Base-by-base conservation (phyloP, 176 grass and related monocot genomes). In the Luzula sylvatica region DNA sequence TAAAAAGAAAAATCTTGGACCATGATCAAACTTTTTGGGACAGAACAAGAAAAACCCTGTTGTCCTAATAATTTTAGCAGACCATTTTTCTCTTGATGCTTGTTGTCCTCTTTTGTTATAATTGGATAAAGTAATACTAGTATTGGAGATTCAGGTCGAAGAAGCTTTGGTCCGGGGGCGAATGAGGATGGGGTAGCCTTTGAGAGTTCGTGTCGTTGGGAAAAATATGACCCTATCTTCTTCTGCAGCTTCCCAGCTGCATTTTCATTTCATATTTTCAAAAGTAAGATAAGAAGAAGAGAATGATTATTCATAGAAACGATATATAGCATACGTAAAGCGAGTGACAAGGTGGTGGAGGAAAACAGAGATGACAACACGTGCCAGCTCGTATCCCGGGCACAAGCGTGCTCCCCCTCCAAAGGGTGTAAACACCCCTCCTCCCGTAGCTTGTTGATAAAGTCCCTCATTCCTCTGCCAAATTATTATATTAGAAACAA, bases 311-410 rank as follows among this genome's bases (percentile, higher is more conserved):
- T n/a, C 19, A 7, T 50, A 1, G 29, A 26, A 25, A 23, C 19
- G 15, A 73, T 18, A 14, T 15, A 48, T 30, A 56, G 21, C 46
- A 47, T 66, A 94, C 88, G 74, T 83, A 69, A 88, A 88, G 24
- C 83, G 61, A 1, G 84, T 84, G 41, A 95, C 83, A 3, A 95
- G 53, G 49, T 78, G 68, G 61, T 95, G 76, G 12, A 95, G 83
- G 61, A 95, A 95, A 55, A 88, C 66, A 11, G 88, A 95, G 44
- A 95, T 65, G 26, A 95, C 79, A 50, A 95, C 80, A 20, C 88
- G 76, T 15, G 83, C 88, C 25, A 95, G 83, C 66, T 95, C 88
- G 19, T 69, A 88, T 14, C 88, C 88, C n/a, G 83, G 83, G 56
- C 89, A 95, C 41, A 84, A 35, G 46, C 89, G 80, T 18, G 80